Base-by-base conservation (phyloP, 176 grass and related monocot genomes). In the Bothriochloa decipiens region DNA sequence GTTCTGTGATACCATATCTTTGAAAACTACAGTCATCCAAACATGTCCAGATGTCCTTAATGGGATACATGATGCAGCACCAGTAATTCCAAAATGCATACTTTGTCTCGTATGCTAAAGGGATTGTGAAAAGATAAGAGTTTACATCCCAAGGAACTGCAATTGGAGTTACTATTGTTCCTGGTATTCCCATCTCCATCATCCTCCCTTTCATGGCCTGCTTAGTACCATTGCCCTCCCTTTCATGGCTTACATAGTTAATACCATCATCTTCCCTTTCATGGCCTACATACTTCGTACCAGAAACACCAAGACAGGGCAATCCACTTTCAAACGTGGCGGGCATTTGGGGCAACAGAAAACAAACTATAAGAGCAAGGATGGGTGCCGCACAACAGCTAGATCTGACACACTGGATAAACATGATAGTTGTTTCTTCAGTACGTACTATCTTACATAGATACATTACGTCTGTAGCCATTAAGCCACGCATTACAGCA, bases 371-470 rank as follows among this genome's bases (percentile, higher is more conserved):
- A 60, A 5, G 0, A 36, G 35, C 2, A 28, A 68, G 36, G 6
- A 69, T 20, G 10, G 73, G 26, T 27, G 17, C 3, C 80, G 71
- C 15, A 28, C 27, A 15, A 40, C 65, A 63, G 50, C 77, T 70
- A 52, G 22, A 76, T 52, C 32, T 20, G 32, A 2, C 9, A 33
- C 16, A 40, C 25, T 46, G 62, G 18, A 82, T 77, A 42, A 65
- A 26, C 53, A 78, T 37, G 36, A 36, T 57, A 74, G 65, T 81
- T 42, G 20, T 33, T 74, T 42, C 73, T 78, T 78, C 73, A 33
- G 53, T 3, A 71, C 13, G 26, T 35, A 82, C 42, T 72, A 82
- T 86, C 50, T 86, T 86, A 66, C 71, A 71, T 9, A 80, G 27
- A 81, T 67, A 70, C 9, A 70, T 15, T n/a, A 76, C 22, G 41